A percentile compares a stretch with the other conserved stretches of the same genome.
phyloP scores from a whole-genome alignment of 176 grass and related monocot genomes.

The Avena atlantica region DNA sequence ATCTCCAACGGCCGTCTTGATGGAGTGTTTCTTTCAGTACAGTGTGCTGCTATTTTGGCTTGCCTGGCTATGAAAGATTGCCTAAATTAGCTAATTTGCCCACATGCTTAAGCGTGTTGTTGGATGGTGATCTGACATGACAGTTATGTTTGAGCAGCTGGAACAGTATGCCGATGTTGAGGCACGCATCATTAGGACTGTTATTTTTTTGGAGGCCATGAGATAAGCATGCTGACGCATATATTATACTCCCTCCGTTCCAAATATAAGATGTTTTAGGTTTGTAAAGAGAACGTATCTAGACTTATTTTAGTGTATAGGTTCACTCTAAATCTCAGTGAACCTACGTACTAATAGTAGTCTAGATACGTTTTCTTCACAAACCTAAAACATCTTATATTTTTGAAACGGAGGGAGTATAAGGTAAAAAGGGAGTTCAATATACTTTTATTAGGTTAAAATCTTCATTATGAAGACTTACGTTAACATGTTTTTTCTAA shows the following conservation, averaged over 20 bases:
- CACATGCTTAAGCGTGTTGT: conserved; percentile 34
- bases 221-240: not conserved
- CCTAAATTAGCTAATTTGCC: conserved; percentile 15
- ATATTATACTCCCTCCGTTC: too few relatives aligned
- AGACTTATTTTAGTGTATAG: too few relatives aligned
- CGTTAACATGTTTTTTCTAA: not conserved
- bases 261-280: too few relatives aligned
- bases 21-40: not conserved
- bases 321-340: too few relatives aligned
- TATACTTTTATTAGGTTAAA: not conserved
- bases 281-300: too few relatives aligned
- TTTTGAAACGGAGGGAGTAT: too few relatives aligned
- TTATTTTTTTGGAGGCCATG: not conserved
- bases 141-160: conserved; percentile 29
- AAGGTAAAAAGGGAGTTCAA: not conserved
- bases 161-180: conserved; percentile 32
- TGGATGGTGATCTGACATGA: conserved; percentile 35
- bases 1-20: not conserved
- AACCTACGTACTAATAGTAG: too few relatives aligned
- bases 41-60: conserved; percentile 9
- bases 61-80: conserved; percentile 6
- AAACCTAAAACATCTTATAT: too few relatives aligned
- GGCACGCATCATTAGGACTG: not conserved
- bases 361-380: too few relatives aligned
- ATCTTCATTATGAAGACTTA: not conserved